Conservation (phyloP, 1,284 basidiomycete species). For the Ustilago crameri region DNA sequence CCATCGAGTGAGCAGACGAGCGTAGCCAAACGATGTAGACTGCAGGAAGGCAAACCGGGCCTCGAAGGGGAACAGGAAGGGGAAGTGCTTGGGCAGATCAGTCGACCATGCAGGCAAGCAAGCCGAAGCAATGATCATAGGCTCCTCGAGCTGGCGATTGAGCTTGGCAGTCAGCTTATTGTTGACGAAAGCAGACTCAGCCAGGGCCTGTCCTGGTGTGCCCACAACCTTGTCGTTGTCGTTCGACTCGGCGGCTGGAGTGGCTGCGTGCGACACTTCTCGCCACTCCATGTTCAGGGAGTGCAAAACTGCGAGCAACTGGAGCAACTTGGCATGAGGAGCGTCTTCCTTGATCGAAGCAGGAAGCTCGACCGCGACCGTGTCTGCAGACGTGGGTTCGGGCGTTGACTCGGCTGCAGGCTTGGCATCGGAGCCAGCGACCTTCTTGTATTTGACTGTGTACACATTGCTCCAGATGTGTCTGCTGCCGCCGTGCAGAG, state of each 20-base stretch:
- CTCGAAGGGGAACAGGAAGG: constrained; percentile 98
- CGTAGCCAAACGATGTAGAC: constrained; percentile 96
- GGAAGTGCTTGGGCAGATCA: constrained; percentile 91
- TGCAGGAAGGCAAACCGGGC: constrained; percentile 96
- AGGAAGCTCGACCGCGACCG: constrained; percentile 67
- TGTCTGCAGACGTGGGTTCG: constrained; percentile 41
- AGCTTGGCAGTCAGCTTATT: constrained; percentile 98
- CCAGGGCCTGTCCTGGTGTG: constrained; percentile 69
- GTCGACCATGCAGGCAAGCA: constrained; percentile 96
- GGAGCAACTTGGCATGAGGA: constrained; percentile 88
- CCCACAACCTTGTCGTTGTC: not conserved
- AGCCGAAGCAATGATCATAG: constrained; percentile 96
- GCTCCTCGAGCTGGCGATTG: constrained; percentile 96
- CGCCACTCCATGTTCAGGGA: constrained; percentile 78
- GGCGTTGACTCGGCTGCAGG: constrained; percentile 38
- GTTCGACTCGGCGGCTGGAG: constrained; percentile 4
- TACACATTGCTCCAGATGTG: constrained; percentile 89
- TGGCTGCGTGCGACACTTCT: constrained; percentile 22
- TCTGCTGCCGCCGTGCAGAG: constrained; percentile 57
- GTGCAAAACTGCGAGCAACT: constrained; percentile 86
- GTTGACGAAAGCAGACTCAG: constrained; percentile 88
- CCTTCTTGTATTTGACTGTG: constrained; percentile 91
- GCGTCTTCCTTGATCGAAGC: constrained; percentile 85
- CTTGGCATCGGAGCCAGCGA: constrained; percentile 79
- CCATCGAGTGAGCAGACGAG: constrained; percentile 88